These are phyloP conservation scores for Pestalotiopsis sp. DNA, from an alignment of 2,329 filamentous ascomycete species.

Conservation along the genomic window DNA sequence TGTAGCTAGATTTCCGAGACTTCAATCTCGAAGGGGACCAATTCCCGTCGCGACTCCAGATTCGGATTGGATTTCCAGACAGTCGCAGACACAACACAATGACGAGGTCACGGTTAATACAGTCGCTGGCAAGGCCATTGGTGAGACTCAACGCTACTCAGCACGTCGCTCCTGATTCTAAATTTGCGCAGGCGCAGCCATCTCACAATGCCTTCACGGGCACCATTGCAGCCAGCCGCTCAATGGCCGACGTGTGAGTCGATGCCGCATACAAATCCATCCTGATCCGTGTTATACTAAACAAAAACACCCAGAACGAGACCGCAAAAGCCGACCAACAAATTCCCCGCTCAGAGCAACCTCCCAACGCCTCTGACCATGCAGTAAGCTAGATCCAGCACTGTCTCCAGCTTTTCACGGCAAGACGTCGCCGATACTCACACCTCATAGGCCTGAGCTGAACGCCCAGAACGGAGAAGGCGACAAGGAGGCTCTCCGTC, in stretches of 20 bases:
- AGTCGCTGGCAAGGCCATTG: conserved; percentile 28
- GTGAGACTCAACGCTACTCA: conserved; percentile 17
- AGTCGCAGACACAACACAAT: conserved; percentile 25
- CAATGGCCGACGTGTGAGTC: conserved; percentile 28
- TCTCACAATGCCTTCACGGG: conserved; percentile 24
- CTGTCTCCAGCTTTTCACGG: not conserved
- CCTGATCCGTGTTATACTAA: no score
- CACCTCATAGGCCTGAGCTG: conserved; percentile 14
- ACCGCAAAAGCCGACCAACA: not conserved
- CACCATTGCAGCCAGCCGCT: conserved; percentile 21
- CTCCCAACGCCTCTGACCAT: conserved; percentile 8
- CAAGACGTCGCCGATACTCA: not conserved
- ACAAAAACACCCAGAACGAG: not conserved
- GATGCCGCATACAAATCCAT: not conserved
- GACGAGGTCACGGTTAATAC: conserved; percentile 28
- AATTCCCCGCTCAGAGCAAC: not conserved
- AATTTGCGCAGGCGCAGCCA: conserved; percentile 25
- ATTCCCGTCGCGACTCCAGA: conserved; percentile 13
- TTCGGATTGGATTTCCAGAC: conserved; percentile 21
- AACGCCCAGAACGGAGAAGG: conserved; percentile 27
- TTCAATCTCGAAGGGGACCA: not conserved
- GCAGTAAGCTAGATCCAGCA: conserved; percentile 4
- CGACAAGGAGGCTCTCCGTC: conserved; percentile 43
- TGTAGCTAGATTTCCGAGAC: not conserved
- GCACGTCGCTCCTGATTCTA: conserved; percentile 11